These are phyloP conservation scores for Pichia kluyveri DNA, from an alignment of 805 yeast genomes.

Conservation along the genomic window DNA sequence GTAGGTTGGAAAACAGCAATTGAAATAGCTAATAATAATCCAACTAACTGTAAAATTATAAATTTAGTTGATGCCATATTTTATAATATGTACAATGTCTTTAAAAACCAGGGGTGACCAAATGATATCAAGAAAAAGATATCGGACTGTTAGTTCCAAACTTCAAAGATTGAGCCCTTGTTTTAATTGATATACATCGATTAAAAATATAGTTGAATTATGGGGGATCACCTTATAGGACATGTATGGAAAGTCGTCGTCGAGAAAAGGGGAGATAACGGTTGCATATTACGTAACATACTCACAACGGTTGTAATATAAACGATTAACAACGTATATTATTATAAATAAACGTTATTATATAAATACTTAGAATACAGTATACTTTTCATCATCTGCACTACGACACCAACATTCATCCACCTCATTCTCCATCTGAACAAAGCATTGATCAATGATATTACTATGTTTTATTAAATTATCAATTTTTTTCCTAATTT, in stretches of 20 bases:
- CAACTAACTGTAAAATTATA: not conserved
- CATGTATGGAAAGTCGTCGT: no score
- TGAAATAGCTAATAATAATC: not conserved
- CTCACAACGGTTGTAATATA: no score
- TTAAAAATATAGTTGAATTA: no score
- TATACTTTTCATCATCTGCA: constrained; percentile 20
- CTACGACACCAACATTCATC: constrained; percentile 32
- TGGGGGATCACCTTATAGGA: no score
- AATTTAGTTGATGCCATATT: no score
- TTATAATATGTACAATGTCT: not conserved
- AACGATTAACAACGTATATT: not conserved
- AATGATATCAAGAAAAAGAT: no score
- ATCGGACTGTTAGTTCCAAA: no score
- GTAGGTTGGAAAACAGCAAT: constrained; percentile 4
- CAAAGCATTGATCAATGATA: constrained; percentile 18
- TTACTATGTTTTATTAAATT: constrained; percentile 16
- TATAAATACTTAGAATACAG: constrained; percentile 3
- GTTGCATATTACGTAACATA: no score
- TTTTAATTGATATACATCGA: no score
- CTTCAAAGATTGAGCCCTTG: no score
- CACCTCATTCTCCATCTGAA: constrained; percentile 29
- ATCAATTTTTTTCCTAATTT: constrained; percentile 21
- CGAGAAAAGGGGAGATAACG: no score
- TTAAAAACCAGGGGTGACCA: no score
- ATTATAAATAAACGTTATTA: not conserved